Evolutionary conservation across 306 rosid species (phyloP).

Genomic region (Gillenia trifoliata): DNA sequence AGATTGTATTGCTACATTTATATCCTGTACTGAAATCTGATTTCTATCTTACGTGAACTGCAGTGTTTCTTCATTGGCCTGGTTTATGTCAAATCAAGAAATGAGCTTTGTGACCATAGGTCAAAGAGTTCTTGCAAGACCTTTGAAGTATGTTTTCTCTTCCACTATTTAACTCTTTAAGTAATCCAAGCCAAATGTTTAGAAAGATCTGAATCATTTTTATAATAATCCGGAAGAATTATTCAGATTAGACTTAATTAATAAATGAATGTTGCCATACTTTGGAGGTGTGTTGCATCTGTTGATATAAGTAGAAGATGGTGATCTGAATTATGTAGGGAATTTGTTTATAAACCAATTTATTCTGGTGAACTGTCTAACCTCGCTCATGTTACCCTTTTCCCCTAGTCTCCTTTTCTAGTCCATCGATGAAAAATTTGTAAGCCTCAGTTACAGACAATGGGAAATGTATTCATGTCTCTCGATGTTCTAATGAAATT

Average conservation of each 20-base stretch:
- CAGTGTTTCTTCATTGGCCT: conserved; percentile 99
- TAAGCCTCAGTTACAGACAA: neutral
- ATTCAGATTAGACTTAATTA: neutral
- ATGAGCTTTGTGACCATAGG: conserved; percentile 93
- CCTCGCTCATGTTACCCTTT: neutral
- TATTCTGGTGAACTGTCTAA: neutral
- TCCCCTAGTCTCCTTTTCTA: neutral
- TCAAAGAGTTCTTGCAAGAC: conserved; percentile 97
- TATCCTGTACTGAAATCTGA: conserved; percentile 3
- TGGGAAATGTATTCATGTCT: neutral
- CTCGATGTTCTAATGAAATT: neutral
- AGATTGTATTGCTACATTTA: conserved; percentile 3
- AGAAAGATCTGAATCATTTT: neutral
- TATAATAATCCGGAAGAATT: neutral
- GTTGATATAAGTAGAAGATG: neutral
- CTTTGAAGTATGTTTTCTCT: conserved; percentile 69
- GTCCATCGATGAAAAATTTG: neutral
- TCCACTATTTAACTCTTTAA: conserved; percentile 11
- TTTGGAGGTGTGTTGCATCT: neutral
- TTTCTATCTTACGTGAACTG: conserved; percentile 11
- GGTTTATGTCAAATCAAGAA: conserved; percentile 99
- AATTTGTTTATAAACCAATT: neutral
- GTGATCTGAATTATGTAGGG: neutral
- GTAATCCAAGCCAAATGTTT: conserved; percentile 2
- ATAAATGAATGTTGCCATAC: neutral